These are phyloP conservation scores for Tagetes erecta DNA, from an alignment of 129 eudicot species.

Conservation along the genomic window DNA sequence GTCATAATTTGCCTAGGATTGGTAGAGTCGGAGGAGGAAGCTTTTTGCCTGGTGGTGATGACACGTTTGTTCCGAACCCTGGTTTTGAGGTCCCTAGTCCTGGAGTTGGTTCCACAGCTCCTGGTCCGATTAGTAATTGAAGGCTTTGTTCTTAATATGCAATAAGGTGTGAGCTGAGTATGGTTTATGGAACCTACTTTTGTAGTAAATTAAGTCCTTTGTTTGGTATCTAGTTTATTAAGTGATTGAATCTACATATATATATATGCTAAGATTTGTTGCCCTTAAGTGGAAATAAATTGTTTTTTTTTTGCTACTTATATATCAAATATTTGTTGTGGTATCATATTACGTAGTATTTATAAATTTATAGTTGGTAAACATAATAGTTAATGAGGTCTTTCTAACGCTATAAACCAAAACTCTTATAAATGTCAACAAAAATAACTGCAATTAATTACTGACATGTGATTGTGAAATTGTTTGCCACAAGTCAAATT, in stretches of 20 bases:
- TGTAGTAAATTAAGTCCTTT: background rate
- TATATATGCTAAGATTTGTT: background rate
- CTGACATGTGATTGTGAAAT: too few species aligned
- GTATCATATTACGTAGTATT: too few species aligned
- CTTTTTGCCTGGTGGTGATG: conserved; percentile 63
- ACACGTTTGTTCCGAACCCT: conserved; percentile 62
- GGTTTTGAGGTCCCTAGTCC: conserved; percentile 54
- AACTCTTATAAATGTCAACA: too few species aligned
- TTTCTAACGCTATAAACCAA: too few species aligned
- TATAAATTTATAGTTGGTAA: too few species aligned
- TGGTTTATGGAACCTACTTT: background rate
- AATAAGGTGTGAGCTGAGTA: conserved; percentile 9
- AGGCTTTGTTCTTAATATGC: background rate
- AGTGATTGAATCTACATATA: background rate
- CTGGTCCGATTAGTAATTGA: conserved; percentile 35
- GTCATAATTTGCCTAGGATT: background rate
- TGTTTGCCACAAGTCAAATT: too few species aligned
- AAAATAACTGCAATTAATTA: too few species aligned
- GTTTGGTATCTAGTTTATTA: conserved; percentile 2
- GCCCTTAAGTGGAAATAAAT: background rate
- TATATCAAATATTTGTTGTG: background rate
- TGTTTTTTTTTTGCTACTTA: background rate
- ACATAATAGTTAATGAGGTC: too few species aligned
- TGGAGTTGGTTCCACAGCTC: conserved; percentile 19
- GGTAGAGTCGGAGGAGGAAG: conserved; percentile 26